Evolutionary conservation across 192 early-diverging fungal species (phyloP), one percentile per base, ranked within the genome.

Genomic region (Rhizophagus clarus): DNA sequence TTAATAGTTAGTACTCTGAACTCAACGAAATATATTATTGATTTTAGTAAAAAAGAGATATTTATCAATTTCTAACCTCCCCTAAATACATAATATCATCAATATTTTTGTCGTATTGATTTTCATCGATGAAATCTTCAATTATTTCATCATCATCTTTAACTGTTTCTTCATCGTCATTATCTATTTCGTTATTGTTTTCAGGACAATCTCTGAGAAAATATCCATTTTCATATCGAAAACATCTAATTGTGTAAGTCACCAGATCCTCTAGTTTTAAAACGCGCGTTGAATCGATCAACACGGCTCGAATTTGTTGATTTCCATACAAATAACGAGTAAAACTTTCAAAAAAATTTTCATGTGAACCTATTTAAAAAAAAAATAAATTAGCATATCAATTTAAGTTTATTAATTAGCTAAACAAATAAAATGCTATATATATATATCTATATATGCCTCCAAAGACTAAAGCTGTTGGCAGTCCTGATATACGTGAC

Each of bases 401-500:
- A 70, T 24, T 42, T 40, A 26, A 42, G 29, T 20, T 20, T 34
- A 42, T 0, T 70, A 40, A 42, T 42, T 45, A 17, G 42, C 2
- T 9, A 20, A 70, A 22, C n/a, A 34, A 69, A 40, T 17, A 70
- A 29, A n/a, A 31, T 14, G 4, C 9, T 7, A 42, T 24, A n/a
- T n/a, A n/a, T n/a, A n/a, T n/a, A n/a, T n/a, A n/a, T n/a, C n/a
- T n/a, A n/a, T n/a, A 70, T 26, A 42, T 70, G 17, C 68, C 68
- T 70, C 32, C 10, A 70, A 70, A 70, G 7, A 70, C 68, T 10
- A 70, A 70, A 24, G 68, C 68, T n/a, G 68, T 70, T 24, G 68
- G 68, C 6, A 70, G 10, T n/a, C 32, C 68, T 11, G 15, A 40
- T 42, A 40, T 12, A 26, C 31, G 31, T 56, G 51, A 56, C n/a